Conservation (phyloP, 257 asterid species). For the Solanum clarkiae region DNA sequence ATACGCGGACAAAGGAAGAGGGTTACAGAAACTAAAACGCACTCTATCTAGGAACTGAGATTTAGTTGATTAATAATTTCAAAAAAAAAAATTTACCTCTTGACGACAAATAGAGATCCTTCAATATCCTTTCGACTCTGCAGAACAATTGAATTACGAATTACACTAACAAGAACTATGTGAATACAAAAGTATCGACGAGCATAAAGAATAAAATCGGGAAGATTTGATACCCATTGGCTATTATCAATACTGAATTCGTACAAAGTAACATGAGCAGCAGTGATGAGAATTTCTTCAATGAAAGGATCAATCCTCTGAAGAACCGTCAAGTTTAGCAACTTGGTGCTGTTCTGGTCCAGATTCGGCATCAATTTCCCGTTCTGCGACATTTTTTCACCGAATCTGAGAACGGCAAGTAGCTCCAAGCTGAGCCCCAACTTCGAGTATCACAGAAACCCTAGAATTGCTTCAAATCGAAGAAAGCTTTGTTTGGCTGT, state of each 20-base stretch:
- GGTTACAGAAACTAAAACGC: background rate
- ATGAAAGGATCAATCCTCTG: slow-evolving; percentile 78
- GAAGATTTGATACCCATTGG: slow-evolving; percentile 46
- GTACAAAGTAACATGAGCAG: slow-evolving; percentile 68
- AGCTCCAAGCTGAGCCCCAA: background rate
- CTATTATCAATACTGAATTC: slow-evolving; percentile 49
- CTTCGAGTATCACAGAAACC: background rate
- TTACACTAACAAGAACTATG: background rate
- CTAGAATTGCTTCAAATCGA: background rate
- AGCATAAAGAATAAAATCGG: background rate
- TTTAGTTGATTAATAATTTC: background rate
- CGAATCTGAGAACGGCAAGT: background rate
- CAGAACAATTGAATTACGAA: background rate
- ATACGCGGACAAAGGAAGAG: background rate
- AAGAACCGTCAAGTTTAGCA: slow-evolving; percentile 66
- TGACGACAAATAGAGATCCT: slow-evolving; percentile 88
- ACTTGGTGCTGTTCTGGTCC: slow-evolving; percentile 63
- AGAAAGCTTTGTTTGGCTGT: background rate
- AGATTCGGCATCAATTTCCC: slow-evolving; percentile 73
- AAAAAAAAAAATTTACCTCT: slow-evolving; percentile 38
- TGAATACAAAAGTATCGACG: background rate
- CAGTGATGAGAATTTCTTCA: slow-evolving; percentile 70
- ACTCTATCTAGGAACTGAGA: background rate
- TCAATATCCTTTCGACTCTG: slow-evolving; percentile 94
- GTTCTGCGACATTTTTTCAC: slow-evolving; percentile 3